These are phyloP conservation scores for Candida multigemmis DNA, from an alignment of 805 yeast species.

Conservation along the genomic window DNA sequence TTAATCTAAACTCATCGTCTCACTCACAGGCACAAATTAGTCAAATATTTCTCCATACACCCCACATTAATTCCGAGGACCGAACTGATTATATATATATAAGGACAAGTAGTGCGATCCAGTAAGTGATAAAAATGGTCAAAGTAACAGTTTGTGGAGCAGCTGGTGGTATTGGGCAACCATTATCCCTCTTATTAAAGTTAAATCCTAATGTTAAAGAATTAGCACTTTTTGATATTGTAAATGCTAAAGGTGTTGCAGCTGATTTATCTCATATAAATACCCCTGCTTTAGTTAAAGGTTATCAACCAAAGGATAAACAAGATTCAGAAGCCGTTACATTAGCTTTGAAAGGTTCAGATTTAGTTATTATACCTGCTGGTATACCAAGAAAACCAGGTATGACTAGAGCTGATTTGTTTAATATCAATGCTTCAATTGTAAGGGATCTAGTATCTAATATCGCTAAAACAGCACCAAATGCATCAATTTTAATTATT, in stretches of 20 bases:
- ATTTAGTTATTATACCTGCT: slow-evolving; percentile 36
- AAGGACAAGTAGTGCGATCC: too few species aligned
- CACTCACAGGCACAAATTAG: too few species aligned
- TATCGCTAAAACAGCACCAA: slow-evolving; percentile 28
- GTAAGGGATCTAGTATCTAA: slow-evolving; percentile 34
- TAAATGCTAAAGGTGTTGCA: slow-evolving; percentile 37
- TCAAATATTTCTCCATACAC: too few species aligned
- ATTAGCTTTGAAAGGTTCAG: slow-evolving; percentile 27
- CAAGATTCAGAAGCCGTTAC: slow-evolving; percentile 27
- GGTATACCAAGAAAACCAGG: slow-evolving; percentile 43
- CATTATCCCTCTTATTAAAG: slow-evolving; percentile 33
- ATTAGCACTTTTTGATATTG: slow-evolving; percentile 33
- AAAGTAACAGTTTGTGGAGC: slow-evolving; percentile 42
- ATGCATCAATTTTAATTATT: slow-evolving; percentile 35
- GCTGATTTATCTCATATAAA: slow-evolving; percentile 37
- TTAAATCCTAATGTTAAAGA: slow-evolving; percentile 28
- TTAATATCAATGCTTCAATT: slow-evolving; percentile 37
- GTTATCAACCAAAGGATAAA: slow-evolving; percentile 31
- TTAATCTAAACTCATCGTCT: too few species aligned
- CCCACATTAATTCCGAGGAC: too few species aligned
- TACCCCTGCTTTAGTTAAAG: slow-evolving; percentile 29
- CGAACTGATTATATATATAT: too few species aligned
- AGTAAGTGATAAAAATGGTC: too few species aligned
- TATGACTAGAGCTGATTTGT: slow-evolving; percentile 39
- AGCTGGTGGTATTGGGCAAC: slow-evolving; percentile 42